Base-by-base conservation (phyloP, 2,329 filamentous ascomycete species). In the Mycocentrospora acerina region DNA sequence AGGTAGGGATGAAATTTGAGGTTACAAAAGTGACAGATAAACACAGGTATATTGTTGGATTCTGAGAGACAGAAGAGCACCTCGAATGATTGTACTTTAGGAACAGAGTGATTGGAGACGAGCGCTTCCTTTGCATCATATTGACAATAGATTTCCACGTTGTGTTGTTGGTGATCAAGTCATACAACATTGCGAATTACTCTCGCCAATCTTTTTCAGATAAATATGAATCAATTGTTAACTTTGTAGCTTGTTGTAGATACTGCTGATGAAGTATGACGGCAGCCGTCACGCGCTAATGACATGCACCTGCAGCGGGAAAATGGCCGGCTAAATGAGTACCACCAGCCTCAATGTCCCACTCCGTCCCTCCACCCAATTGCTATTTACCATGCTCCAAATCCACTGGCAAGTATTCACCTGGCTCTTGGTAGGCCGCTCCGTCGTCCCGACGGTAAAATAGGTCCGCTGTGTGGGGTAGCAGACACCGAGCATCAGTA, bases 1-100 rank as follows among this genome's bases (percentile, higher is more conserved):
- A 71, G 40, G 75, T 84, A 9, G 81, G 81, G 0, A 80, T 79
- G 73, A 71, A 62, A 53, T 65, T 85, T 42, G 76, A 81, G 52
- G 77, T 83, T 3, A 64, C 74, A 44, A 74, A 76, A 54, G 76
- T 77, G 47, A 84, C 81, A 32, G 69, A 72, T 27, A 65, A 76
- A 36, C 81, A 85, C 69, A 64, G 70, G 41, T 82, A 81, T 66
- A 69, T 76, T 33, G 67, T 49, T 32, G 62, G 61, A 3, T 62
- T 65, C 26, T 65, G 37, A 49, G 32, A 22, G 19, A 9, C 5
- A 6, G 5, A 5, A 22, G 5, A 22, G 5, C 19, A 22, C 7
- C n/a, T n/a, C n/a, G n/a, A n/a, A n/a, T n/a, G n/a, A n/a, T n/a
- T n/a, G n/a, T n/a, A n/a, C n/a, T n/a, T n/a, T n/a, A n/a, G n/a